A percentile compares a stretch with the other conserved stretches of the same genome.
phyloP scores from a whole-genome alignment of 805 yeast species.

The Starmerella scarabaei region DNA sequence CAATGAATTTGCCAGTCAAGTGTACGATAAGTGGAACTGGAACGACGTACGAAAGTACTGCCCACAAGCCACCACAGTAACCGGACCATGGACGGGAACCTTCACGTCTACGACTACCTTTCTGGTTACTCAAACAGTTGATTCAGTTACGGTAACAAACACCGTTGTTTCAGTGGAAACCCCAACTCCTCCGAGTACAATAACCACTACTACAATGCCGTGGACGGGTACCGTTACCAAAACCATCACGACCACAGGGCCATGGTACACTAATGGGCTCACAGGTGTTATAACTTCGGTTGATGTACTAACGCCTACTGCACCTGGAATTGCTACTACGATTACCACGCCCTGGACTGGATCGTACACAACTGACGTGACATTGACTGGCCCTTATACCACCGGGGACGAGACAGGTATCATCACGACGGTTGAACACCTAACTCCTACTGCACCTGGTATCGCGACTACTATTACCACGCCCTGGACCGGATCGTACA shows the following conservation, averaged over 20 bases:
- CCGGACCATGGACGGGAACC: slow-evolving; percentile 1
- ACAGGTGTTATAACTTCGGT: slow-evolving; percentile 2
- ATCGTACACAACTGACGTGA: too few species aligned
- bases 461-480: too few species aligned
- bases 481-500: too few species aligned
- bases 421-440: too few species aligned
- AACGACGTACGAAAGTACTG: neutral
- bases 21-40: neutral
- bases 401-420: too few species aligned
- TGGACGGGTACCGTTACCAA: too few species aligned
- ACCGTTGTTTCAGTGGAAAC: neutral
- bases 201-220: too few species aligned
- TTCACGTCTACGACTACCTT: neutral
- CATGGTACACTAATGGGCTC: neutral
- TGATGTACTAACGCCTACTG: slow-evolving; percentile 2
- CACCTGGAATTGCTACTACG: too few species aligned
- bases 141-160: neutral
- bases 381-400: too few species aligned
- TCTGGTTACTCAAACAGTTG: neutral
- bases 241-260: too few species aligned
- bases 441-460: too few species aligned
- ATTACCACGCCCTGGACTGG: too few species aligned
- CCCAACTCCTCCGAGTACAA: neutral
- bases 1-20: neutral
- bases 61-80: neutral